These are phyloP conservation scores for Dactylellina parvicollis DNA, from an alignment of 2,329 filamentous ascomycete genomes.

Conservation along the genomic window DNA sequence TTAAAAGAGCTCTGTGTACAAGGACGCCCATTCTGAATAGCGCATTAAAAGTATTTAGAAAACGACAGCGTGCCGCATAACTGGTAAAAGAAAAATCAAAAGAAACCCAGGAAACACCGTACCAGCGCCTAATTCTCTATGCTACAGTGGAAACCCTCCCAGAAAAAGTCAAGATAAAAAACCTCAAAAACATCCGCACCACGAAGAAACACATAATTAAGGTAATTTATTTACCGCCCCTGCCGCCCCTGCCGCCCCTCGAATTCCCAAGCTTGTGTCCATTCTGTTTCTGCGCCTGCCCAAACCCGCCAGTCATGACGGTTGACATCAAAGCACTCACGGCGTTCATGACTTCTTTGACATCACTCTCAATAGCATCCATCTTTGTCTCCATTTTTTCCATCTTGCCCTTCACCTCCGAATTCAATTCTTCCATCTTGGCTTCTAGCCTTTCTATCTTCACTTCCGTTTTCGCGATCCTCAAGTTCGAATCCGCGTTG, in stretches of 20 bases:
- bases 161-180: not conserved
- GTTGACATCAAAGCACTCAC: constrained; percentile 26
- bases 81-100: not conserved
- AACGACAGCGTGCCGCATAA: not conserved
- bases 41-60: not conserved
- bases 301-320: constrained; percentile 22
- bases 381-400: constrained; percentile 29
- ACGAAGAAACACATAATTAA: not conserved
- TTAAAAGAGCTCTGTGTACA: too few species aligned
- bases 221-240: not conserved
- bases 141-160: too few species aligned
- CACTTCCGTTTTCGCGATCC: constrained; percentile 1
- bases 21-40: too few species aligned
- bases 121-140: not conserved
- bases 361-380: constrained; percentile 28
- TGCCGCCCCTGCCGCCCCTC: not conserved
- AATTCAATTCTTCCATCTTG: constrained; percentile 6
- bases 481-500: not conserved
- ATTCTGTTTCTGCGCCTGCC: constrained; percentile 6
- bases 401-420: not conserved
- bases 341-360: constrained; percentile 44
- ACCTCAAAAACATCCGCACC: not conserved
- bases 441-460: constrained; percentile 23
- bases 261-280: not conserved
- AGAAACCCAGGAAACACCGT: not conserved